phyloP scores from a whole-genome alignment of 352 stramenopile species.

The Phytophthora cryptogea region DNA sequence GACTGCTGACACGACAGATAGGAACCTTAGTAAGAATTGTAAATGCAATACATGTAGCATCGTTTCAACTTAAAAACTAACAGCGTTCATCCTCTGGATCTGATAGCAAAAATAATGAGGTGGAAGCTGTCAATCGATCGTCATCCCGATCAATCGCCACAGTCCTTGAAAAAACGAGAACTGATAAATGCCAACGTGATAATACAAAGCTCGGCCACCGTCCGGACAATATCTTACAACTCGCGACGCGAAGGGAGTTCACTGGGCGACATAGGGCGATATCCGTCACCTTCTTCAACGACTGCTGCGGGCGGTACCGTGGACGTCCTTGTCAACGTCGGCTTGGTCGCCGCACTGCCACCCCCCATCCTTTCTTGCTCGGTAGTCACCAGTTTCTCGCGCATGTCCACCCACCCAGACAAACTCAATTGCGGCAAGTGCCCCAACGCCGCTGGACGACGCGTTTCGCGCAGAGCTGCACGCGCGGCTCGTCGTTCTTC shows the following conservation, averaged over 20 bases:
- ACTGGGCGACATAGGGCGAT: slow-evolving; percentile 39
- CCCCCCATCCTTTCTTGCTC: slow-evolving; percentile 28
- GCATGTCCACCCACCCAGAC: slow-evolving; percentile 54
- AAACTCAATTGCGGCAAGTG: slow-evolving; percentile 44
- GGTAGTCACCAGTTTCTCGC: slow-evolving; percentile 49
- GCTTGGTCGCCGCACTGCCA: slow-evolving; percentile 3
- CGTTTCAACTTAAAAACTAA: slow-evolving; percentile 11
- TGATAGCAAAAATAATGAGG: not conserved
- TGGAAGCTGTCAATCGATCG: not conserved
- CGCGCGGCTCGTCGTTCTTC: slow-evolving; percentile 13
- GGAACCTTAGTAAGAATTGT: not conserved
- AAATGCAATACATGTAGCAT: slow-evolving; percentile 4
- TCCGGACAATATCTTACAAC: slow-evolving; percentile 23
- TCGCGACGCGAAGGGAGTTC: slow-evolving; percentile 22
- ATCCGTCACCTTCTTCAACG: slow-evolving; percentile 47
- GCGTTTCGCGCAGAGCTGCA: slow-evolving; percentile 14
- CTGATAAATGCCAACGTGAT: slow-evolving; percentile 10
- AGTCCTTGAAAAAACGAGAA: not conserved
- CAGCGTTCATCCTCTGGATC: slow-evolving; percentile 4
- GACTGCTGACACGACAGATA: slow-evolving; percentile 19
- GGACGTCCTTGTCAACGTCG: slow-evolving; percentile 23
- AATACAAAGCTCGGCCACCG: slow-evolving; percentile 12
- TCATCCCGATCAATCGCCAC: not conserved
- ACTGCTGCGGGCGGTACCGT: slow-evolving; percentile 16
- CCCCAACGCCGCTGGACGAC: slow-evolving; percentile 17